These are phyloP conservation scores for Candida stauntonica DNA, from an alignment of 805 yeast species.

Conservation along the genomic window DNA sequence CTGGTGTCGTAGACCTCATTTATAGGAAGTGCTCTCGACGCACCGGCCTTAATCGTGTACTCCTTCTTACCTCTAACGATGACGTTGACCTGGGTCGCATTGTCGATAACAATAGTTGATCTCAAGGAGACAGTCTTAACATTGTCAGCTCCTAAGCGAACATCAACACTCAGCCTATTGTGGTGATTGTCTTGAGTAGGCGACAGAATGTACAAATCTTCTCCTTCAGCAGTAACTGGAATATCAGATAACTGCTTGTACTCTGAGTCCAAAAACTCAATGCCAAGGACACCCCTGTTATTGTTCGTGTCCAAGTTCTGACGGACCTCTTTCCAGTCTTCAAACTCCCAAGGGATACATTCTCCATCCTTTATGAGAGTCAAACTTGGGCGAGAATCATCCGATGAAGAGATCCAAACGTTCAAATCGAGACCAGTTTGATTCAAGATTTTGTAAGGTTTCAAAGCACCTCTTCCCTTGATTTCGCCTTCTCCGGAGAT, in stretches of 20 bases:
- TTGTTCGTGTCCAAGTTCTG: slow-evolving; percentile 70
- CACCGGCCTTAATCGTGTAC: slow-evolving; percentile 49
- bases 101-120: slow-evolving; percentile 68
- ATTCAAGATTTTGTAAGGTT: slow-evolving; percentile 76
- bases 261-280: slow-evolving; percentile 51
- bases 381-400: slow-evolving; percentile 20
- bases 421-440: slow-evolving; percentile 82
- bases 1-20: slow-evolving; percentile 55
- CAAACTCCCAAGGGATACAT: slow-evolving; percentile 80
- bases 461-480: slow-evolving; percentile 68
- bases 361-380: slow-evolving; percentile 44
- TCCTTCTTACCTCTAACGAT: slow-evolving; percentile 32
- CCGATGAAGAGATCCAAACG: slow-evolving; percentile 66
- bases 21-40: slow-evolving; percentile 67
- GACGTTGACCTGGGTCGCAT: slow-evolving; percentile 53
- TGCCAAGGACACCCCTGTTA: slow-evolving; percentile 55
- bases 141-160: slow-evolving; percentile 65
- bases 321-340: slow-evolving; percentile 86
- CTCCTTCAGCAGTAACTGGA: slow-evolving; percentile 79
- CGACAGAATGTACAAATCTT: slow-evolving; percentile 59
- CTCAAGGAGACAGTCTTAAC: slow-evolving; percentile 74
- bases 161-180: slow-evolving; percentile 69
- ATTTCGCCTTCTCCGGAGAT: slow-evolving; percentile 50
- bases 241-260: slow-evolving; percentile 54
- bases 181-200: slow-evolving; percentile 66